A percentile compares a stretch with the other conserved stretches of the same genome.
phyloP scores from a whole-genome alignment of 371 early-diverging fungal genomes.

The Lichtheimia corymbifera region DNA sequence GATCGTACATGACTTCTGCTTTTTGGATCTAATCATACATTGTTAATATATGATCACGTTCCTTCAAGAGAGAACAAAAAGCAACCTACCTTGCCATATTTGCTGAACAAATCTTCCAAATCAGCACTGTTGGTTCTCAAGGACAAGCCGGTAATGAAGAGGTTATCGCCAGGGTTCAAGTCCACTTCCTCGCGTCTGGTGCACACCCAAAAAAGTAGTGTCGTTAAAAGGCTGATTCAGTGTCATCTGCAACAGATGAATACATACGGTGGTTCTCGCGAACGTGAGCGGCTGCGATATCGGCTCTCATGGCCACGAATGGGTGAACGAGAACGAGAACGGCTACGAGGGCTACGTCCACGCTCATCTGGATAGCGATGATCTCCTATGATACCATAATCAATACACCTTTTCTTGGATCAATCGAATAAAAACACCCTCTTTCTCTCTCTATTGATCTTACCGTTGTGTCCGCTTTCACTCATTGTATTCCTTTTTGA shows the following conservation, averaged over 20 bases:
- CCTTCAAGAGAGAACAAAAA: no score
- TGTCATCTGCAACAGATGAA: background rate
- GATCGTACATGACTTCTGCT: constrained; percentile 77
- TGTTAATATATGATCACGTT: no score
- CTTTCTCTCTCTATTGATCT: background rate
- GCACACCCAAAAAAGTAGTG: background rate
- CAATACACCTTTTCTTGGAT: background rate
- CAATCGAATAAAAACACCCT: background rate
- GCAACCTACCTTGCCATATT: constrained; percentile 85
- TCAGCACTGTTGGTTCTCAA: constrained; percentile 60
- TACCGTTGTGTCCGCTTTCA: constrained; percentile 21
- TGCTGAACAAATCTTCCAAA: constrained; percentile 71
- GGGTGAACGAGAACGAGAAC: constrained; percentile 52
- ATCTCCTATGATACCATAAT: constrained; percentile 13
- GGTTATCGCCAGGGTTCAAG: constrained; percentile 75
- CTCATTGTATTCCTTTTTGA: constrained; percentile 10
- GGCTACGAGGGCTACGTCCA: constrained; percentile 46
- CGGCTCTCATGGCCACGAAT: constrained; percentile 43
- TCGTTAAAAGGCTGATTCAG: background rate
- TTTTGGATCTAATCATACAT: constrained; percentile 74
- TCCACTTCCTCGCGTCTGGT: constrained; percentile 31
- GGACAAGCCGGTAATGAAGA: constrained; percentile 77
- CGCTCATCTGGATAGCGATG: constrained; percentile 46
- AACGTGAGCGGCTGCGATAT: constrained; percentile 54
- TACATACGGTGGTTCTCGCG: constrained; percentile 40